Base-by-base conservation (phyloP, 1,284 basidiomycete species). In the Boletellus deceptivus region DNA sequence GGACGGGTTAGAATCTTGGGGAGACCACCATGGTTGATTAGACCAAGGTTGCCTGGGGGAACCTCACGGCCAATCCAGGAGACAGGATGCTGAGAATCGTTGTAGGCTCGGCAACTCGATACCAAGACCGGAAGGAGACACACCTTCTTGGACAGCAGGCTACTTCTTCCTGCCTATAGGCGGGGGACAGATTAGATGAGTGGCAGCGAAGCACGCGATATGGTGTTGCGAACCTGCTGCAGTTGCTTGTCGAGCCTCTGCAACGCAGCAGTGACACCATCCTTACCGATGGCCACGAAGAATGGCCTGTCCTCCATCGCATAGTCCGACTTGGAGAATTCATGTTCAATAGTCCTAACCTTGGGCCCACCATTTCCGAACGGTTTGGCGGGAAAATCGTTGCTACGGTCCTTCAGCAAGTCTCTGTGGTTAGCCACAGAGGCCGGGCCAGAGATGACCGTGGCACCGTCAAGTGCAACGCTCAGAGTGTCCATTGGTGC, bases 11-110 rank as follows among this genome's bases (percentile, higher is more conserved):
- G 64, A 37, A 91, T 62, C 67, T 88, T 89, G 14, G 88, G 89
- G 39, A 81, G 73, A 46, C 87, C 89, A 72, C 88, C 88, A 63
- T 90, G 86, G 62, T 84, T 88, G 55, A 89, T 81, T 18, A 89
- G 69, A 8, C 87, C 86, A 34, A 89, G 61, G 55, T 70, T 72
- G 35, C 87, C 86, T 2, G 85, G 86, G 27, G 73, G 72, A 38
- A 90, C 78, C 64, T 89, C 84, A 49, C 70, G 74, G 14, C 86
- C 88, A 49, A 79, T 79, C 85, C 86, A 89, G 52, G 79, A 77
- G 3, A 80, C 79, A 6, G 84, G 85, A 3, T 54, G 53, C 78
- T 87, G 49, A 27, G 29, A n/a, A 27, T 36, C 3, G 33, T 38
- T 24, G 31, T 46, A 51, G 49, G 43, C 27, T 57, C 48, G 47